Percentiles rank a stretch among this genome's conserved stretches.
Evolutionary conservation across 257 asterid genomes (phyloP).

Genomic region (Fraxinus quadrangulata): DNA sequence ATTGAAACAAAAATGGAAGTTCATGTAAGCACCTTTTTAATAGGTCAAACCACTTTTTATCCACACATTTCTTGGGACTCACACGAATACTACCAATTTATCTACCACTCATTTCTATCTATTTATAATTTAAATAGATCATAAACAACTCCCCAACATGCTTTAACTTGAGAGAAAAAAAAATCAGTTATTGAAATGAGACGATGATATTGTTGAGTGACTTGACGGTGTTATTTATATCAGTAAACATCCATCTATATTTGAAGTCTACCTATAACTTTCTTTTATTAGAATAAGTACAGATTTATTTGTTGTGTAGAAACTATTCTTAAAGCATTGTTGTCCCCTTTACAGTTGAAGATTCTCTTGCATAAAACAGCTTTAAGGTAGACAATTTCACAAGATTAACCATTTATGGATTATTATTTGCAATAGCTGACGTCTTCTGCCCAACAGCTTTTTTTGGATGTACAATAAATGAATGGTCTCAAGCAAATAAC

Average conservation of each 20-base stretch:
- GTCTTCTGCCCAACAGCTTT: not conserved
- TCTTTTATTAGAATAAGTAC: not conserved
- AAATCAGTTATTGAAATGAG: not conserved
- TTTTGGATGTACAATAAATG: not conserved
- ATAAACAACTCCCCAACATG: too few relatives aligned
- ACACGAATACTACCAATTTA: too few relatives aligned
- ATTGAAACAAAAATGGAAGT: not conserved
- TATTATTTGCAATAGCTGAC: conserved; percentile 4
- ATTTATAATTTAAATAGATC: too few relatives aligned
- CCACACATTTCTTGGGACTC: too few relatives aligned
- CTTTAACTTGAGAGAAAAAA: not conserved
- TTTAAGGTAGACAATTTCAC: not conserved
- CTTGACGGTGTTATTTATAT: not conserved
- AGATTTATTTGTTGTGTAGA: not conserved
- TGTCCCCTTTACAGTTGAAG: not conserved
- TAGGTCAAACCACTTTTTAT: too few relatives aligned
- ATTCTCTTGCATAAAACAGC: not conserved
- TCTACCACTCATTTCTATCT: too few relatives aligned
- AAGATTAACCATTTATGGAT: not conserved
- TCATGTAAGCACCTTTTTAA: too few relatives aligned
- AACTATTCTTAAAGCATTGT: not conserved
- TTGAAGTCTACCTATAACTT: not conserved
- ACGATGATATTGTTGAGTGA: not conserved
- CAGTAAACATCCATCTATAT: not conserved
- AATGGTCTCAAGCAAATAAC: not conserved